phyloP scores from a whole-genome alignment of 116 monocot genomes.

The Posidonia oceanica region DNA sequence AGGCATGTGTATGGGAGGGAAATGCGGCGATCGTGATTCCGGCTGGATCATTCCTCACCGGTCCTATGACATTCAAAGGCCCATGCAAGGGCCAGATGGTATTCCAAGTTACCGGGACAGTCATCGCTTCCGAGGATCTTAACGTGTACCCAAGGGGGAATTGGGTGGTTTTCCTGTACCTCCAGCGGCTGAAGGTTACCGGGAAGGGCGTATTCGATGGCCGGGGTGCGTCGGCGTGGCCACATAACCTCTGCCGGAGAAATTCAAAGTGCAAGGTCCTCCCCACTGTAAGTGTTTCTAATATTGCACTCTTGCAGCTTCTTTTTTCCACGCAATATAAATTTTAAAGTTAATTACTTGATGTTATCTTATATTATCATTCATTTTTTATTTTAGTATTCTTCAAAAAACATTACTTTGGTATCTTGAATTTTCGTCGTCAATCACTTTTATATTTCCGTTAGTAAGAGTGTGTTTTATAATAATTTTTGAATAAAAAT shows the following conservation, averaged over 20 bases:
- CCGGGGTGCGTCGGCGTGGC: slow-evolving; percentile 22
- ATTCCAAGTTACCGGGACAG: slow-evolving; percentile 21
- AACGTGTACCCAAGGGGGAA: neutral
- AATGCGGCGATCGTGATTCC: no score
- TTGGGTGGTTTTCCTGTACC: slow-evolving; percentile 29
- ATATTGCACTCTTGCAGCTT: neutral
- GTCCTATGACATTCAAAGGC: slow-evolving; percentile 27
- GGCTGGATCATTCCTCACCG: slow-evolving; percentile 1
- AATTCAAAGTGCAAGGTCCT: slow-evolving; percentile 14
- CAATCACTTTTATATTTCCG: neutral
- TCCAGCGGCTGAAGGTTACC: slow-evolving; percentile 18
- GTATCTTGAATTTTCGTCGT: no score
- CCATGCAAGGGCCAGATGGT: slow-evolving; percentile 33
- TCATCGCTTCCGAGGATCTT: slow-evolving; percentile 19
- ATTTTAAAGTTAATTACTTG: neutral
- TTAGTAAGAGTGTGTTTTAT: neutral
- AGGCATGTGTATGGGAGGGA: no score
- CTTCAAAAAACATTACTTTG: no score
- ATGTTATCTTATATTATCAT: neutral
- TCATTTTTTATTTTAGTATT: neutral
- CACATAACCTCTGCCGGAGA: slow-evolving; percentile 10
- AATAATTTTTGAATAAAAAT: neutral
- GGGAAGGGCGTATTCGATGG: slow-evolving; percentile 33
- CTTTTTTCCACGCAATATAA: no score
- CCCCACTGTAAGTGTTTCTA: slow-evolving; percentile 15